phyloP scores from a whole-genome alignment of 2,329 filamentous ascomycete genomes.

The Cladosporium phlei region DNA sequence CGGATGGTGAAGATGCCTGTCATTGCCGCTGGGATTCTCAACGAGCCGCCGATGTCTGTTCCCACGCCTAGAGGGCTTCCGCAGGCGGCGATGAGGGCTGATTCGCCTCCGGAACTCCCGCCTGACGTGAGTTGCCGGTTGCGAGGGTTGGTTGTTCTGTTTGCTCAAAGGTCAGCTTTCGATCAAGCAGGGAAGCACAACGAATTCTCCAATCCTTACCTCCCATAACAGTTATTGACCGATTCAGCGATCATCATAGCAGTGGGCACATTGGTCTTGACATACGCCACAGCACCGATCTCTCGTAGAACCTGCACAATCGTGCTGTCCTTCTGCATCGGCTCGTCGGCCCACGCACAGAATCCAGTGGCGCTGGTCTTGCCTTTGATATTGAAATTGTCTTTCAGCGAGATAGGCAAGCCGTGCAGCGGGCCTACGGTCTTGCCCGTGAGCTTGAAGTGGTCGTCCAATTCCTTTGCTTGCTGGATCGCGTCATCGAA shows the following conservation, averaged over 20 bases:
- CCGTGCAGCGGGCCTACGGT: slow-evolving; percentile 63
- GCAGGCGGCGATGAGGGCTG: slow-evolving; percentile 55
- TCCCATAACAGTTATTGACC: slow-evolving; percentile 61
- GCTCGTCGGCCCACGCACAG: slow-evolving; percentile 55
- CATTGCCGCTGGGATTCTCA: slow-evolving; percentile 54
- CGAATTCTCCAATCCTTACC: too few relatives aligned
- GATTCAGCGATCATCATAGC: slow-evolving; percentile 67
- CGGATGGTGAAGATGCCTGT: slow-evolving; percentile 55
- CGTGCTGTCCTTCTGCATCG: slow-evolving; percentile 52
- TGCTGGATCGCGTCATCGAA: slow-evolving; percentile 50
- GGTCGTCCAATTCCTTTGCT: slow-evolving; percentile 50
- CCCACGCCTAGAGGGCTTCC: slow-evolving; percentile 60
- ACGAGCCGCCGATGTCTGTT: slow-evolving; percentile 58
- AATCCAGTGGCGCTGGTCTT: slow-evolving; percentile 62
- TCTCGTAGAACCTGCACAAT: slow-evolving; percentile 55
- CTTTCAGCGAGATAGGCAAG: slow-evolving; percentile 63
- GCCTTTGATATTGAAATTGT: slow-evolving; percentile 61
- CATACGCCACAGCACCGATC: slow-evolving; percentile 62
- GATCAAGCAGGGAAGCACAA: background rate
- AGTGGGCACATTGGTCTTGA: slow-evolving; percentile 66
- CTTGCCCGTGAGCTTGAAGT: slow-evolving; percentile 43
- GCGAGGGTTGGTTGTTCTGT: slow-evolving; percentile 49
- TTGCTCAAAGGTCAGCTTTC: too few relatives aligned
- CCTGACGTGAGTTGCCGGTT: slow-evolving; percentile 58
- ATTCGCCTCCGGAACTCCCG: slow-evolving; percentile 64